phyloP scores from a whole-genome alignment of 495 filamentous ascomycete species.

The Aspergillus asperescens region DNA sequence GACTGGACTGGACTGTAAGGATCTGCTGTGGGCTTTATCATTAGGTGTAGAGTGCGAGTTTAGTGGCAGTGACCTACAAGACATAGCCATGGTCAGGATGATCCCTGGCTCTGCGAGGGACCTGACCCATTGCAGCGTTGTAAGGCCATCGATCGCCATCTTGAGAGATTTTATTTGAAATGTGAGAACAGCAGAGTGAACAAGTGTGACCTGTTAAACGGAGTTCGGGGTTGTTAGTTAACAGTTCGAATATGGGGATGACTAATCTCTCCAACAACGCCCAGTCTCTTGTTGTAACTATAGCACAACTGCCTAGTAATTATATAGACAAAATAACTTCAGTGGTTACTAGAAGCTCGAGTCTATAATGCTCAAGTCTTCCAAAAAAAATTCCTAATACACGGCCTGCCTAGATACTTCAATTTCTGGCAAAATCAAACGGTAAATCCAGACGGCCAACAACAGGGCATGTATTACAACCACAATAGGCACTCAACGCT shows the following conservation, averaged over 20 bases:
- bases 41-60: background rate
- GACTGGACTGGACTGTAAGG: background rate
- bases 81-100: conserved; percentile 29
- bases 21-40: background rate
- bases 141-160: conserved; percentile 9
- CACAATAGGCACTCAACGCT: conserved; percentile 10
- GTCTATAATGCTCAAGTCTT: no score
- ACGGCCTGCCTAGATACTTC: conserved; percentile 9
- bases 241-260: background rate
- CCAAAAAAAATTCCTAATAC: conserved; percentile 7
- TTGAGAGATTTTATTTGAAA: background rate
- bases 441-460: conserved; percentile 9
- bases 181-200: background rate
- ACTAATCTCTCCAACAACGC: background rate
- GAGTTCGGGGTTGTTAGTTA: background rate
- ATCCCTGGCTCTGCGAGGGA: conserved; percentile 28
- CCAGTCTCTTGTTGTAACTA: no score
- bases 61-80: conserved; percentile 20
- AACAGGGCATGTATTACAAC: conserved; percentile 5
- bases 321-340: no score
- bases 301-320: no score
- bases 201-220: background rate
- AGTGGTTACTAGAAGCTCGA: no score
- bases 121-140: conserved; percentile 18
- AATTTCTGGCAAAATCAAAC: conserved; percentile 8